A percentile compares a stretch with the other conserved stretches of the same genome.
These are phyloP conservation scores for Lipomyces anomalus DNA, from an alignment of 805 yeast species.

Conservation along the genomic window DNA sequence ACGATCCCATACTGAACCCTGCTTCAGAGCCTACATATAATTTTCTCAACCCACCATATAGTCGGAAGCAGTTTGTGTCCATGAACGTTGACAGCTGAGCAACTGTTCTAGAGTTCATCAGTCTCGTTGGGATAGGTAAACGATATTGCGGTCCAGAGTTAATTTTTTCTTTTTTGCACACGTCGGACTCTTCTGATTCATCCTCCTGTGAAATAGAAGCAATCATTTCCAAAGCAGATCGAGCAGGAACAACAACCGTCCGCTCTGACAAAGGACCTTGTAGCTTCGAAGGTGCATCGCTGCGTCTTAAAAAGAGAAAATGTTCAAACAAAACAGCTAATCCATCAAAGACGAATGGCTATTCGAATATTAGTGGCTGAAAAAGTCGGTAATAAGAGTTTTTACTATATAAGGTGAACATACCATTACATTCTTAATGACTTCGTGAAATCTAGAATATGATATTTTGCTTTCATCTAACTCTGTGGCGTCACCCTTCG, in stretches of 20 bases:
- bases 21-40: constrained; percentile 67
- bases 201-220: constrained; percentile 5
- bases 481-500: constrained; percentile 16
- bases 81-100: constrained; percentile 42
- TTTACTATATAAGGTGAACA: too few relatives aligned
- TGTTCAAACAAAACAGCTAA: constrained; percentile 42
- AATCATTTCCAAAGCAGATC: constrained; percentile 16
- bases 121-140: constrained; percentile 37
- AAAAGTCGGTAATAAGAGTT: background rate
- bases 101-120: constrained; percentile 35
- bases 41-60: constrained; percentile 40
- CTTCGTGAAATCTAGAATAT: constrained; percentile 21
- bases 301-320: constrained; percentile 34
- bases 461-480: constrained; percentile 25
- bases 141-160: constrained; percentile 3
- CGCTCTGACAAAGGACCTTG: constrained; percentile 7
- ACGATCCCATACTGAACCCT: constrained; percentile 84
- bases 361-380: constrained; percentile 12
- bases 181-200: constrained; percentile 4
- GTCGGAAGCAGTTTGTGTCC: constrained; percentile 26
- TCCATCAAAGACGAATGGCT: constrained; percentile 44
- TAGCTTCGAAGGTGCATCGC: constrained; percentile 23
- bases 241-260: constrained; percentile 3
- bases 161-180: constrained; percentile 3
- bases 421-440: constrained; percentile 23